Conservation (phyloP, 495 filamentous ascomycete genomes). For the Talaromyces wortmannii region DNA sequence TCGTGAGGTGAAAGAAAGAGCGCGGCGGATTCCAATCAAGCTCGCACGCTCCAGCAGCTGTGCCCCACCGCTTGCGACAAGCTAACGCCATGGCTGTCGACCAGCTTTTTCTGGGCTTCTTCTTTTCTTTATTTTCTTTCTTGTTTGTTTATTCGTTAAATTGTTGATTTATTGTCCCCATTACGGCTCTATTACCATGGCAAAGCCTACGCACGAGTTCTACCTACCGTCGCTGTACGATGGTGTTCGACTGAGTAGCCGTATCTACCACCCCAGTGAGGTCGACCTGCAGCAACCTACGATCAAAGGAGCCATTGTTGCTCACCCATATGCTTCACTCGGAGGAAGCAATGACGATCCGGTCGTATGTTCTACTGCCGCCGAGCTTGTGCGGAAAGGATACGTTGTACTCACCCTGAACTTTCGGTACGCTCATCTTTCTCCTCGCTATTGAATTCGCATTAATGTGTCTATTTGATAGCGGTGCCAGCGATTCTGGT, state of each 20-base stretch:
- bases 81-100: not conserved
- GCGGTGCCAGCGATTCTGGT: slow-evolving; percentile 69
- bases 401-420: slow-evolving; percentile 87
- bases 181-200: not conserved
- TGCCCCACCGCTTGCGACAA: not conserved
- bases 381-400: slow-evolving; percentile 56
- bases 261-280: slow-evolving; percentile 63
- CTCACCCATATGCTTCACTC: slow-evolving; percentile 85
- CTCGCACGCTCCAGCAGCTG: not conserved
- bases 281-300: slow-evolving; percentile 20
- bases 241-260: slow-evolving; percentile 63
- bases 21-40: slow-evolving; percentile 1
- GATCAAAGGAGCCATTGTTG: slow-evolving; percentile 66
- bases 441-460: not conserved
- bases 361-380: slow-evolving; percentile 57
- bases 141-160: not conserved
- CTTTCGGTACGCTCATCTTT: slow-evolving; percentile 57
- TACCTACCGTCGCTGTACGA: slow-evolving; percentile 82
- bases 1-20: too few relatives aligned
- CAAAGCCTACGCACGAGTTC: slow-evolving; percentile 31
- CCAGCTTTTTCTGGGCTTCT: not conserved
- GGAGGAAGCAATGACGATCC: slow-evolving; percentile 83
- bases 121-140: not conserved
- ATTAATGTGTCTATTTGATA: slow-evolving; percentile 17
- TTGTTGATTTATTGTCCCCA: not conserved